Percentiles rank a stretch among this genome's conserved stretches.
phyloP scores from a whole-genome alignment of 2,329 filamentous ascomycete species.

The Ophiobolus disseminans region DNA sequence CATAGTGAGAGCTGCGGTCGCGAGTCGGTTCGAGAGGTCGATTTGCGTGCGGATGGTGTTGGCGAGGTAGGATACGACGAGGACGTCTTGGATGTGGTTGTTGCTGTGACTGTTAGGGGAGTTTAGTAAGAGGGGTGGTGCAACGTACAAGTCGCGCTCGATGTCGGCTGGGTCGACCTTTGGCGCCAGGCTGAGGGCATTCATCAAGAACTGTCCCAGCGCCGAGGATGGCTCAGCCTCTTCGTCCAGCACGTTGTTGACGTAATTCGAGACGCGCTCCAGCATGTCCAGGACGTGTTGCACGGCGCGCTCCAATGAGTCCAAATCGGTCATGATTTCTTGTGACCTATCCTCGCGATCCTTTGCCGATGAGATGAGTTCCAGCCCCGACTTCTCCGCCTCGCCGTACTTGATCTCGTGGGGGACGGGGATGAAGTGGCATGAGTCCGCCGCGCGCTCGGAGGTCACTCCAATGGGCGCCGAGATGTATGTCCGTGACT shows the following conservation, averaged over 20 bases:
- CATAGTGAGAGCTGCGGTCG: slow-evolving; percentile 65
- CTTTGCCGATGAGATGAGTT: slow-evolving; percentile 83
- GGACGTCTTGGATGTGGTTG: slow-evolving; percentile 98
- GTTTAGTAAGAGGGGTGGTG: background rate
- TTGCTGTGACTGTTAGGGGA: slow-evolving; percentile 65
- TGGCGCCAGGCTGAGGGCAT: slow-evolving; percentile 87
- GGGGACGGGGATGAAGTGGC: slow-evolving; percentile 95
- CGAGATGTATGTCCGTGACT: slow-evolving; percentile 92
- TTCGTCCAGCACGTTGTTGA: slow-evolving; percentile 93
- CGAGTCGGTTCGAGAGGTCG: slow-evolving; percentile 93
- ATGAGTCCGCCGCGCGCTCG: slow-evolving; percentile 93
- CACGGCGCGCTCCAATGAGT: slow-evolving; percentile 83
- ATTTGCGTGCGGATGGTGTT: slow-evolving; percentile 99
- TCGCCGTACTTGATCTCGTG: slow-evolving; percentile 92
- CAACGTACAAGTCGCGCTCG: slow-evolving; percentile 84
- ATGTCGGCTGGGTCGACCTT: slow-evolving; percentile 92
- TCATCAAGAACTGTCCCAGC: slow-evolving; percentile 93
- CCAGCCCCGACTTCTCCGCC: slow-evolving; percentile 76
- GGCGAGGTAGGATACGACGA: slow-evolving; percentile 96
- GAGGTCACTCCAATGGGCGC: slow-evolving; percentile 93
- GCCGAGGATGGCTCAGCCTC: slow-evolving; percentile 88
- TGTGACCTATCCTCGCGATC: slow-evolving; percentile 77
- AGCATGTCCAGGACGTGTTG: slow-evolving; percentile 89
- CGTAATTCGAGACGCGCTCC: slow-evolving; percentile 89
- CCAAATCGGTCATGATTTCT: slow-evolving; percentile 83